phyloP scores from a whole-genome alignment of 164 flowering plant genomes.

The Protea cynaroides region DNA sequence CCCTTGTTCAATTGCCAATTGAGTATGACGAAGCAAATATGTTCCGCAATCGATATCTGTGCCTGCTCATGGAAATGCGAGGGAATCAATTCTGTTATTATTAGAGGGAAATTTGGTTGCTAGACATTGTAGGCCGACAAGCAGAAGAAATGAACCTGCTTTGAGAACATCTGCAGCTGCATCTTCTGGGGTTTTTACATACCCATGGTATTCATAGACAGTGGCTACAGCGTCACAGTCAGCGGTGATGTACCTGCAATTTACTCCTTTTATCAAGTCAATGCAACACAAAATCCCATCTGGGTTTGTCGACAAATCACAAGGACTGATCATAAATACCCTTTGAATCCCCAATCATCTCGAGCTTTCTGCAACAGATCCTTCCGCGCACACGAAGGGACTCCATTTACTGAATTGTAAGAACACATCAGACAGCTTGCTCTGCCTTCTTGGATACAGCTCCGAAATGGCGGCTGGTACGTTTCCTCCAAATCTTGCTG shows the following conservation, averaged over 20 bases:
- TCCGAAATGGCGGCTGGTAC: conserved; percentile 73
- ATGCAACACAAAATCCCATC: not conserved
- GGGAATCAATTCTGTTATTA: not conserved
- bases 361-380: conserved; percentile 64
- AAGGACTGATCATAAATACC: conserved; percentile 32
- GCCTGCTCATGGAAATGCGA: conserved; percentile 37
- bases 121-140: not conserved
- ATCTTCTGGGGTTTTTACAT: conserved; percentile 58
- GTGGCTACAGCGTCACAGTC: conserved; percentile 99
- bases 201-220: conserved; percentile 59
- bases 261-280: conserved; percentile 7
- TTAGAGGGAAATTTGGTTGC: not conserved
- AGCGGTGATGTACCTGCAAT: conserved; percentile 75
- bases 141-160: conserved; percentile 51
- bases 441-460: conserved; percentile 74
- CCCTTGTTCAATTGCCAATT: conserved; percentile 58
- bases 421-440: conserved; percentile 98
- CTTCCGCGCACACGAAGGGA: conserved; percentile 66
- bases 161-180: conserved; percentile 75
- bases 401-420: conserved; percentile 78
- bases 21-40: conserved; percentile 51
- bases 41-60: conserved; percentile 89
- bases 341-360: conserved; percentile 77
- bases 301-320: not conserved
- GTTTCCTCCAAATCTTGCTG: conserved; percentile 86